Conservation (phyloP, 2,329 filamentous ascomycete species). For the Cytospora chrysosperma region DNA sequence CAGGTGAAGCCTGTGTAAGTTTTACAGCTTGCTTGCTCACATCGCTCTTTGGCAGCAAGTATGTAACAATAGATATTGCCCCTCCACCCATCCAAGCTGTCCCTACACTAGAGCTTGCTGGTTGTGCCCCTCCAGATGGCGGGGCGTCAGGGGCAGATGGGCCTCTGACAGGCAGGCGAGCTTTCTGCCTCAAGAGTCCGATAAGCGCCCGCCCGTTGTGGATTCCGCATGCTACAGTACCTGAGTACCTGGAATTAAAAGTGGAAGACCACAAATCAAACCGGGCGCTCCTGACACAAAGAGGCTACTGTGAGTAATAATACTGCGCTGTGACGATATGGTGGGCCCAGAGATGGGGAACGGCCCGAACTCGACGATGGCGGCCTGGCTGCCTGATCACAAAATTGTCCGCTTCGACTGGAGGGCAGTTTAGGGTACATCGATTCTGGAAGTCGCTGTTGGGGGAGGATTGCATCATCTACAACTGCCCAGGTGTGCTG, state of each 20-base stretch:
- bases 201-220: constrained; percentile 23
- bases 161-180: constrained; percentile 2
- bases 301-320: constrained; percentile 17
- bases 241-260: neutral
- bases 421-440: neutral
- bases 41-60: neutral
- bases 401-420: neutral
- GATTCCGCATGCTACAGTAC: constrained; percentile 1
- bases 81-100: constrained; percentile 9
- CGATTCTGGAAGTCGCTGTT: neutral
- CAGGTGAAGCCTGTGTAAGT: neutral
- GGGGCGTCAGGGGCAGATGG: constrained; percentile 12
- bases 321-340: constrained; percentile 17
- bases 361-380: constrained; percentile 13
- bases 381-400: neutral
- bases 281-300: constrained; percentile 1
- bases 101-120: constrained; percentile 15
- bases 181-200: neutral
- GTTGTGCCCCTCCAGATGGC: constrained; percentile 22
- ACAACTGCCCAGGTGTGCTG: neutral
- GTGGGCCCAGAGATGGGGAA: constrained; percentile 15
- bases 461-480: constrained; percentile 4
- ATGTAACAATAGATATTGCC: constrained; percentile 1
- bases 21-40: too few relatives aligned
- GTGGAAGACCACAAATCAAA: constrained; percentile 1